phyloP scores from a whole-genome alignment of 2,329 filamentous ascomycete genomes.

The Chaetomiaceae sp. region DNA sequence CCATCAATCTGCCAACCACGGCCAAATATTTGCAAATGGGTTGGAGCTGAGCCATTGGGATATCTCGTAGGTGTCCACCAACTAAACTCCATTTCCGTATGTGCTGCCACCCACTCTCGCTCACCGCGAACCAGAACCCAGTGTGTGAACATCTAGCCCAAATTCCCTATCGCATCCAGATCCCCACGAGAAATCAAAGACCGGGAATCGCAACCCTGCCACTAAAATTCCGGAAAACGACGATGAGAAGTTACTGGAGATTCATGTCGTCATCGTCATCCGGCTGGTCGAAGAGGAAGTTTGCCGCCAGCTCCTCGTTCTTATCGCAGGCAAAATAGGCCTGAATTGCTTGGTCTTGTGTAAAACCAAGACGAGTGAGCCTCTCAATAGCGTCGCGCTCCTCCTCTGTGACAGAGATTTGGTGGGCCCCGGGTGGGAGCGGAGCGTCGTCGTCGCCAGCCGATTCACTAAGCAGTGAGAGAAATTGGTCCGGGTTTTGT shows the following conservation, averaged over 20 bases:
- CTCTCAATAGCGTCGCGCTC: conserved; percentile 96
- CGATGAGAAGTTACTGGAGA: conserved; percentile 8
- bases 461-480: conserved; percentile 76
- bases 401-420: conserved; percentile 89
- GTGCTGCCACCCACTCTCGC: not conserved
- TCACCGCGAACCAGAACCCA: not conserved
- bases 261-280: conserved; percentile 63
- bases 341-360: conserved; percentile 89
- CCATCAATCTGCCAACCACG: conserved; percentile 2
- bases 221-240: conserved; percentile 4
- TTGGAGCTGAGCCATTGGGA: too few species aligned
- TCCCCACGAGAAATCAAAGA: not conserved
- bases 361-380: conserved; percentile 87
- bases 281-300: conserved; percentile 96
- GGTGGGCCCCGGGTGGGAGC: conserved; percentile 81
- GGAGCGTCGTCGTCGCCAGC: conserved; percentile 79
- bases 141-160: conserved; percentile 3
- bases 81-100: not conserved
- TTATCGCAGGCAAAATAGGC: conserved; percentile 99
- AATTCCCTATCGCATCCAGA: conserved; percentile 5
- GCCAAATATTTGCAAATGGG: not conserved
- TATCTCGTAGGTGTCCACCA: not conserved
- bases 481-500: conserved; percentile 87
- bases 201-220: not conserved
- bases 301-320: conserved; percentile 96